Conservation (phyloP, 345 rosid genomes). For the Dimocarpus longan region DNA sequence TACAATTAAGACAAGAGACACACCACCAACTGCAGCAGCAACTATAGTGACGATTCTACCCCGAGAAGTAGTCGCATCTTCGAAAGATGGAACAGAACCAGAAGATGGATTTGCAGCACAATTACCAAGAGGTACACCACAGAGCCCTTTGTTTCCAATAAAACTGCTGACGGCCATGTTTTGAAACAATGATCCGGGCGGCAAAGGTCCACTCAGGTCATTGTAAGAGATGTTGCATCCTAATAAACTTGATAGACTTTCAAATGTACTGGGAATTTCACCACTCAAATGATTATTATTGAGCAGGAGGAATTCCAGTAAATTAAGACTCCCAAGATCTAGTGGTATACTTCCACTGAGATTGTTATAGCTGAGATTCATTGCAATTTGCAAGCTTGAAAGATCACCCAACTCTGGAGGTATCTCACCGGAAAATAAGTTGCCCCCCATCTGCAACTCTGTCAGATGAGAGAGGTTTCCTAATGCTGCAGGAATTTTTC, state of each 20-base stretch:
- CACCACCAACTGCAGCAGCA: slow-evolving; percentile 66
- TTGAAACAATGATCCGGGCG: slow-evolving; percentile 55
- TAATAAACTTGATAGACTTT: slow-evolving; percentile 66
- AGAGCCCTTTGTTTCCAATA: slow-evolving; percentile 72
- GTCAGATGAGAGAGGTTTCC: slow-evolving; percentile 77
- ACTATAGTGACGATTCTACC: slow-evolving; percentile 62
- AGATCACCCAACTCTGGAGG: slow-evolving; percentile 78
- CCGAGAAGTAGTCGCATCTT: slow-evolving; percentile 29
- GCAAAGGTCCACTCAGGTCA: slow-evolving; percentile 72
- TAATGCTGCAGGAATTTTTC: slow-evolving; percentile 62
- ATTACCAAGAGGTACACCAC: slow-evolving; percentile 64
- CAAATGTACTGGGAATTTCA: slow-evolving; percentile 69
- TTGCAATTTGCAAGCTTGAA: slow-evolving; percentile 84
- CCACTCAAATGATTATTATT: slow-evolving; percentile 81
- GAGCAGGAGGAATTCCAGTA: slow-evolving; percentile 67
- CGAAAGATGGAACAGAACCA: slow-evolving; percentile 30
- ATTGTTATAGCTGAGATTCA: slow-evolving; percentile 84
- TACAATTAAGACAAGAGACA: slow-evolving; percentile 71
- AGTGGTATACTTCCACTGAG: slow-evolving; percentile 73
- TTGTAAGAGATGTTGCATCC: slow-evolving; percentile 94
- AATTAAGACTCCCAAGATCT: slow-evolving; percentile 72
- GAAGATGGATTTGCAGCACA: slow-evolving; percentile 51
- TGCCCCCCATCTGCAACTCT: slow-evolving; percentile 94
- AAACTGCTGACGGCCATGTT: slow-evolving; percentile 64
- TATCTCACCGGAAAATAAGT: slow-evolving; percentile 70